Base-by-base conservation (phyloP, 129 eudicot genomes). In the Ambrosia artemisiifolia region DNA sequence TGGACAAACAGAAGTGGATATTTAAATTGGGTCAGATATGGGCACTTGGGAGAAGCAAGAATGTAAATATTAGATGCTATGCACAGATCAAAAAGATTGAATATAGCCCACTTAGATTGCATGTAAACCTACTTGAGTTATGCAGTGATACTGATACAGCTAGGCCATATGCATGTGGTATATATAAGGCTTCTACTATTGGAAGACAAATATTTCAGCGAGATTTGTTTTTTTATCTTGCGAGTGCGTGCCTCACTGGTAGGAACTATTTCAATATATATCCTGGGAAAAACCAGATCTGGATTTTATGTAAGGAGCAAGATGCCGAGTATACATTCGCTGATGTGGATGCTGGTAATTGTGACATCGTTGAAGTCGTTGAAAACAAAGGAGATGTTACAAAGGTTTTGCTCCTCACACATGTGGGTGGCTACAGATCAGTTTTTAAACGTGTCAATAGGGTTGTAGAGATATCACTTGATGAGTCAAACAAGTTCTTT, bases 1-100 rank as follows among this genome's bases (percentile, higher is more conserved):
- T 12, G 35, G 79, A 76, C 13, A 83, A 68, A 33, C 56, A n/a
- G n/a, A 19, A 19, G 9, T 54, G 63, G 53, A 75, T 72, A 69
- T 82, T 88, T 76, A 66, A 62, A 53, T 71, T 8, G 49, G 81
- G 85, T 79, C 87, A 88, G 82, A 70, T 88, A 55, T 88, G 96
- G 91, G 91, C 96, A n/a, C 49, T 86, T 20, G 72, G 73, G 67
- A 67, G 54, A 42, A 77, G 47, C 20, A 24, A 50, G 48, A 72
- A 72, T 20, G 66, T 33, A 63, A 48, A 74, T 65, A 80, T 79
- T 7, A 62, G 77, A 24, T 28, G 34, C 18, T 88, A 81, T 71
- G 91, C 70, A 33, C 81, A 65, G 47, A 57, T 88, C 35, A 85
- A 71, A 68, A 83, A 75, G 70, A 68, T 88, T 34, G 85, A 70